Base-by-base conservation (phyloP, 352 stramenopile genomes). In the Globisporangium takayamanum region DNA sequence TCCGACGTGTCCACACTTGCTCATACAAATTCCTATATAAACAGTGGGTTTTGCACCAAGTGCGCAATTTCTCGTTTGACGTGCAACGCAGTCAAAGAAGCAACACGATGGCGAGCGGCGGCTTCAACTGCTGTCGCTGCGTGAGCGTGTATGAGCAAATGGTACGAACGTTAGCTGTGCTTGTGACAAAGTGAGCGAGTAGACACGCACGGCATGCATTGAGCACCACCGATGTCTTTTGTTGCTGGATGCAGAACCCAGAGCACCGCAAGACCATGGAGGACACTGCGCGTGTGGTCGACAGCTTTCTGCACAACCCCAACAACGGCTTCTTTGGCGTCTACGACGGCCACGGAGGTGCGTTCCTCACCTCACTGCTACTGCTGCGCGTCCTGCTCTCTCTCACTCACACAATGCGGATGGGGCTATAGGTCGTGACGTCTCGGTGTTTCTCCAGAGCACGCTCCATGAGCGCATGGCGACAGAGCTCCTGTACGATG, bases 111-210 rank as follows among this genome's bases (percentile, higher is more conserved):
- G 20, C 18, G 11, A 11, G 44, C 44, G 51, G 18, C 22, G 51
- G 18, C 22, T 78, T 87, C 60, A 72, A 70, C 47, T 82, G 83
- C 69, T 93, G 81, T 45, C 65, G 62, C 26, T 78, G 74, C 50
- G 76, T 91, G 50, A 91, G 84, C 69, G 70, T 84, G 49, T 84
- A 71, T 53, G 84, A 93, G 55, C 77, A 87, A 75, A 89, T 93
- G 84, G 84, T 91, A 8, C 20, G 44, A 11, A 3, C 22, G 42
- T 5, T n/a, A 6, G 26, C 28, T 30, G 52, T 37, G n/a, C 12
- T 22, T 16, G 15, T 37, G 18, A 33, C 28, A 5, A 1, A 54
- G 15, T 54, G 28, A 49, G 15, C 36, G 6, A 36, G 37, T 47
- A 28, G 41, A 15, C 16, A 22, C 22, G 22, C 22, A 22, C 22